Evolutionary conservation across 441 rosid genomes (phyloP).

Genomic region (Syzygium syzygioides): DNA sequence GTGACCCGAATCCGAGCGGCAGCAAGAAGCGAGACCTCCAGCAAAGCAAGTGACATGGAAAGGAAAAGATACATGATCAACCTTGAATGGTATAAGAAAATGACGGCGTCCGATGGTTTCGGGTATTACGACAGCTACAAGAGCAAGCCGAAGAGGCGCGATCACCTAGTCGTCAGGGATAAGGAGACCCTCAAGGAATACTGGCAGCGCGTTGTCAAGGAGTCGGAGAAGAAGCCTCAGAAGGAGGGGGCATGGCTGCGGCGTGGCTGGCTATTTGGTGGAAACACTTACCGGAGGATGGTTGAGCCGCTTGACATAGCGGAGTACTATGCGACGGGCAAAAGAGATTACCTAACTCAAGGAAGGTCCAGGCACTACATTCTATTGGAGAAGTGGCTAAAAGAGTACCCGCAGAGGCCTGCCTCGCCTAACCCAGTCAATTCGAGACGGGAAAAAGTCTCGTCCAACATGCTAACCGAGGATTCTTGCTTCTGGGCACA

Average conservation of each 20-base stretch:
- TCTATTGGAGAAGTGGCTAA: conserved; percentile 46
- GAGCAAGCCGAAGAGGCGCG: background rate
- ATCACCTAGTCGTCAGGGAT: conserved; percentile 7
- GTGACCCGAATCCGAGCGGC: background rate
- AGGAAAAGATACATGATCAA: conserved; percentile 20
- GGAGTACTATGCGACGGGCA: conserved; percentile 28
- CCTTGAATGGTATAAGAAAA: conserved; percentile 62
- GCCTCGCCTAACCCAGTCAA: background rate
- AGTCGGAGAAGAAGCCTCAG: conserved; percentile 46
- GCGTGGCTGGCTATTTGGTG: conserved; percentile 26
- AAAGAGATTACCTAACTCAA: conserved; percentile 15
- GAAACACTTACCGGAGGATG: conserved; percentile 50
- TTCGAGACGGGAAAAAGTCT: conserved; percentile 18
- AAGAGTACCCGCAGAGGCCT: conserved; percentile 2
- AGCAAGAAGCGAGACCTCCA: conserved; percentile 20
- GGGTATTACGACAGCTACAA: conserved; percentile 59
- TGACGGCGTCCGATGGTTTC: background rate
- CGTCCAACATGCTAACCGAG: conserved; percentile 20
- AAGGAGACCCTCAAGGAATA: conserved; percentile 31
- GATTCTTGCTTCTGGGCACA: conserved; percentile 85
- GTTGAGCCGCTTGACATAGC: conserved; percentile 75
- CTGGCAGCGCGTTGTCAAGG: conserved; percentile 44
- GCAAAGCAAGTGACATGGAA: conserved; percentile 31
- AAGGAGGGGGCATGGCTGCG: conserved; percentile 23
- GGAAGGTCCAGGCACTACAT: conserved; percentile 41